Conservation (phyloP, 2,329 filamentous ascomycete species). For the Colletotrichum karsti region DNA sequence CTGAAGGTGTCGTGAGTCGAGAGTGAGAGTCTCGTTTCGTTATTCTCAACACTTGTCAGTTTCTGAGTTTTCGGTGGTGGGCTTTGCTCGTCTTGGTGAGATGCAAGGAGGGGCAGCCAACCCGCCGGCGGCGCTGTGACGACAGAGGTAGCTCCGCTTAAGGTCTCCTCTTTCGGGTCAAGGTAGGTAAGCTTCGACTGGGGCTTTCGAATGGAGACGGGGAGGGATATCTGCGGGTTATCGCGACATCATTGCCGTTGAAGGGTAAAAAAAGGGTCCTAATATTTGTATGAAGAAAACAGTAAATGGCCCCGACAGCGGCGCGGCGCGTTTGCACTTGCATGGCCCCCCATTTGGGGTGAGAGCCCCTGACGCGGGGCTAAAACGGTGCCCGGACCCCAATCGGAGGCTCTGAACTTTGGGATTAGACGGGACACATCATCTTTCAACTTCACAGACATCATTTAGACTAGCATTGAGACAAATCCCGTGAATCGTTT, state of each 20-base stretch:
- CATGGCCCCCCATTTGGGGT: not conserved
- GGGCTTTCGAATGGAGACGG: not conserved
- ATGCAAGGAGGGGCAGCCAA: constrained; percentile 7
- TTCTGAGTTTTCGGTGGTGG: constrained; percentile 2
- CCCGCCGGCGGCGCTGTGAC: not conserved
- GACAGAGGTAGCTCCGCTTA: not conserved
- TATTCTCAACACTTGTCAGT: not conserved
- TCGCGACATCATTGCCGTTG: not conserved
- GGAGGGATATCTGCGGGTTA: not conserved
- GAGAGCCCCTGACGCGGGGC: not conserved
- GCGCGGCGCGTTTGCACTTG: constrained; percentile 1
- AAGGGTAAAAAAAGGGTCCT: not conserved
- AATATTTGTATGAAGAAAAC: not conserved
- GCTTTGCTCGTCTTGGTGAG: not conserved
- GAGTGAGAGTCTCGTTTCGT: not conserved
- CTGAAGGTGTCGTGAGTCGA: not conserved
- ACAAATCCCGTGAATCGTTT: not conserved
- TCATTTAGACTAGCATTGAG: too few species aligned
- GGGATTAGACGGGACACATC: too few species aligned
- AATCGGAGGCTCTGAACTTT: not conserved
- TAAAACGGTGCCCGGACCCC: not conserved
- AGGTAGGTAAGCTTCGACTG: too few species aligned
- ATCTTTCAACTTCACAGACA: not conserved
- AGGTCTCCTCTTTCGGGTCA: too few species aligned
- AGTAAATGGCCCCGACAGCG: not conserved